A percentile compares a stretch with the other conserved stretches of the same genome.
These are phyloP conservation scores for Trifolium dubium DNA, from an alignment of 306 rosid species.

Conservation along the genomic window DNA sequence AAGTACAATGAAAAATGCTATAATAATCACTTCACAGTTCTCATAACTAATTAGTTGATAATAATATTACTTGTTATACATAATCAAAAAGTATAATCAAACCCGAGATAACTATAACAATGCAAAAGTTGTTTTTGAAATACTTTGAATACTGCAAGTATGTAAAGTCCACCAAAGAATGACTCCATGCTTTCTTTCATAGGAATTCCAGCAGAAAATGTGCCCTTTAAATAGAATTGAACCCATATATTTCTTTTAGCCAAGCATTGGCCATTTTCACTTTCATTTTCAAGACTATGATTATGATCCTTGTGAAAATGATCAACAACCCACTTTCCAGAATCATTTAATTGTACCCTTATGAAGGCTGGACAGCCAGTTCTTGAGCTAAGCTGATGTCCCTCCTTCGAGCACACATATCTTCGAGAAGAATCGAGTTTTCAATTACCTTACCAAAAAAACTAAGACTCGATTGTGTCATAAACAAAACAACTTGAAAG, in stretches of 20 bases:
- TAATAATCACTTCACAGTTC: too few relatives aligned
- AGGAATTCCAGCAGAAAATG: conserved; percentile 89
- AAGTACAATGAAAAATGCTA: too few relatives aligned
- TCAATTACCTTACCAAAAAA: too few relatives aligned
- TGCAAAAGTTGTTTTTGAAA: conserved; percentile 94
- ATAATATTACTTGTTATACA: too few relatives aligned
- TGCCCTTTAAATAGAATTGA: conserved; percentile 70
- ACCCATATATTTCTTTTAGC: conserved; percentile 94
- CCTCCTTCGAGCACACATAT: conserved; percentile 95
- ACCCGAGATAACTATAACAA: conserved; percentile 85
- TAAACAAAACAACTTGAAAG: too few relatives aligned
- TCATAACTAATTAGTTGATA: too few relatives aligned
- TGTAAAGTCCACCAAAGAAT: conserved; percentile 77
- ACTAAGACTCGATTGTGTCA: too few relatives aligned
- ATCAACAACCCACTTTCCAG: conserved; percentile 93
- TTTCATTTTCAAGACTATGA: conserved; percentile 65
- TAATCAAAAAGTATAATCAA: too few relatives aligned
- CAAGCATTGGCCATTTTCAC: conserved; percentile 67
- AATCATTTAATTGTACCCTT: conserved; percentile 74
- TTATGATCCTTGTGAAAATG: conserved; percentile 85
- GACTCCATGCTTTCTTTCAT: conserved; percentile 69
- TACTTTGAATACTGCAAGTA: conserved; percentile 74
- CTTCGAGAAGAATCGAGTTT: conserved; percentile 90
- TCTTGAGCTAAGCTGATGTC: conserved; percentile 87
- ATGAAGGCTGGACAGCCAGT: conserved; percentile 92